Conservation (phyloP, 306 rosid genomes). For the Senna siamea region DNA sequence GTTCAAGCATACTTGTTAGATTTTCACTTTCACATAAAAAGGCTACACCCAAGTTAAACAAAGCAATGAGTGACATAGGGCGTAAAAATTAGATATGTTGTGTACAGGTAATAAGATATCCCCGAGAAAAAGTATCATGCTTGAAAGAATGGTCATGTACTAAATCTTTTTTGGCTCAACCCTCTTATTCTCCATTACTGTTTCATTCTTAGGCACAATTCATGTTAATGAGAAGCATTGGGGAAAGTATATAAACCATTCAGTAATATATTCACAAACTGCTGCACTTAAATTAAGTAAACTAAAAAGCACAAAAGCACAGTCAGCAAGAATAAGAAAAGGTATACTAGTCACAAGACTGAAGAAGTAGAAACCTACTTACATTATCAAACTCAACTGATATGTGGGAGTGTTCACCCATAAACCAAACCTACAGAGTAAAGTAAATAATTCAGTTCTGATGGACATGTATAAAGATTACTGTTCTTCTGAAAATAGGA, state of each 20-base stretch:
- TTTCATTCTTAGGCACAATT: conserved; percentile 14
- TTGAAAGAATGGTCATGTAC: conserved; percentile 14
- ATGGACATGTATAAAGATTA: conserved; percentile 11
- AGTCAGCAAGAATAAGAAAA: conserved; percentile 20
- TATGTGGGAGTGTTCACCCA: conserved; percentile 90
- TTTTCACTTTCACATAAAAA: conserved; percentile 26
- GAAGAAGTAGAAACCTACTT: conserved; percentile 48
- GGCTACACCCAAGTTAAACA: not conserved
- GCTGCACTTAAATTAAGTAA: conserved; percentile 7
- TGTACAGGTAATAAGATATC: not conserved
- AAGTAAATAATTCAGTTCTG: conserved; percentile 32
- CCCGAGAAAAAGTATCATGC: conserved; percentile 8
- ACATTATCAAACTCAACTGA: conserved; percentile 85
- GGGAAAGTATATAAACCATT: conserved; percentile 6
- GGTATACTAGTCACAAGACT: conserved; percentile 18
- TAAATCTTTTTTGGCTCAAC: not conserved
- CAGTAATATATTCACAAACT: conserved; percentile 16
- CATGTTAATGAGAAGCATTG: conserved; percentile 5
- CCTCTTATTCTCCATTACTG: conserved; percentile 21
- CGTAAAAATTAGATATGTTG: not conserved
- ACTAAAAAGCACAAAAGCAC: conserved; percentile 11
- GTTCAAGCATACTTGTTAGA: not conserved
- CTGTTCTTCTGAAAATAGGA: conserved; percentile 2
- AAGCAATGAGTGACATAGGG: not conserved
- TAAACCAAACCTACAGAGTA: conserved; percentile 85